Evolutionary conservation across 495 filamentous ascomycete species (phyloP).

Genomic region (Wilcoxina mikolae): DNA sequence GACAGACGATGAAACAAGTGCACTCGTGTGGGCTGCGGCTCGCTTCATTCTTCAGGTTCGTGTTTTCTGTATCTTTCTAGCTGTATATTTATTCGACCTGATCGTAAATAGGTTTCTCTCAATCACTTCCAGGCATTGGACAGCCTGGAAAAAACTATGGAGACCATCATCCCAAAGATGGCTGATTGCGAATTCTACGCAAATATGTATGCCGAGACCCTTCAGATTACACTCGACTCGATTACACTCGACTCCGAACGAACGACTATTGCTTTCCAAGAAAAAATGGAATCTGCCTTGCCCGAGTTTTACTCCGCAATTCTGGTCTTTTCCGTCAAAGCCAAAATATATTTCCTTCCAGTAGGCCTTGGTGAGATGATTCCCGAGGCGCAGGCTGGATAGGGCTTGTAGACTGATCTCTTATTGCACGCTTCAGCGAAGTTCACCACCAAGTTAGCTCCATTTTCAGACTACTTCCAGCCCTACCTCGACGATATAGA

Average conservation of each 20-base stretch:
- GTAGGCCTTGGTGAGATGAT: neutral
- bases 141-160: slow-evolving; percentile 3
- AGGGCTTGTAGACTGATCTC: neutral
- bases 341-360: slow-evolving; percentile 7
- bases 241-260: neutral
- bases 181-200: slow-evolving; percentile 12
- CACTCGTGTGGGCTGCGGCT: slow-evolving; percentile 13
- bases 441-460: neutral
- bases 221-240: slow-evolving; percentile 1
- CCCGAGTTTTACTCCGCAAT: slow-evolving; percentile 6
- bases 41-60: slow-evolving; percentile 10
- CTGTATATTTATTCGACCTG: neutral
- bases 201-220: neutral
- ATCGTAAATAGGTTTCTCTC: slow-evolving; percentile 4
- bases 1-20: neutral
- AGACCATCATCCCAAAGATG: slow-evolving; percentile 7
- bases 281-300: slow-evolving; percentile 4
- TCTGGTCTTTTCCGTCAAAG: slow-evolving; percentile 11
- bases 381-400: neutral
- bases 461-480: neutral
- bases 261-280: neutral
- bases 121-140: slow-evolving; percentile 16
- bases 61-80: neutral
- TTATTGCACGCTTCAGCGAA: neutral
- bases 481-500: neutral